Evolutionary conservation across 1,139 yeast genomes (phyloP).

Genomic region (Komagataea norvegica): DNA sequence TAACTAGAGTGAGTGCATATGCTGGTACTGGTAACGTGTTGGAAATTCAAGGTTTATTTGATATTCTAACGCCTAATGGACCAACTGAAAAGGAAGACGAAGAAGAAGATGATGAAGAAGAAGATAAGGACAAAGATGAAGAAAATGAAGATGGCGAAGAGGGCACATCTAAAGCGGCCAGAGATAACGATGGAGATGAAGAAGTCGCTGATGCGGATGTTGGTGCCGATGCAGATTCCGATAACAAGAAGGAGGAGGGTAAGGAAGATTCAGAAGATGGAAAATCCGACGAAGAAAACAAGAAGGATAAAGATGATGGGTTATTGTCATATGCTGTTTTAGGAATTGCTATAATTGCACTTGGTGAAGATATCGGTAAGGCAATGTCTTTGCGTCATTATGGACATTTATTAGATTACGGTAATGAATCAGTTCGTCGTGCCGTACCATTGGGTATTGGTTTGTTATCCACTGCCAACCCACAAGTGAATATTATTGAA

Average conservation of each 20-base stretch:
- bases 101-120: slow-evolving; percentile 40
- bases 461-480: slow-evolving; percentile 85
- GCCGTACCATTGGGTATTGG: slow-evolving; percentile 99
- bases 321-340: slow-evolving; percentile 88
- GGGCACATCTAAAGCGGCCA: slow-evolving; percentile 12
- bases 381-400: slow-evolving; percentile 97
- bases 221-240: slow-evolving; percentile 15
- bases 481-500: slow-evolving; percentile 96
- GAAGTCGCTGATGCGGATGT: slow-evolving; percentile 22
- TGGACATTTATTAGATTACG: slow-evolving; percentile 97
- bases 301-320: slow-evolving; percentile 53
- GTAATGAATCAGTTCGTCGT: slow-evolving; percentile 84
- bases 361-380: slow-evolving; percentile 98
- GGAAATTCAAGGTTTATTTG: slow-evolving; percentile 86
- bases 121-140: slow-evolving; percentile 27
- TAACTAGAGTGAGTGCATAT: slow-evolving; percentile 90
- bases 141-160: slow-evolving; percentile 20
- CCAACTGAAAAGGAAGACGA: slow-evolving; percentile 40
- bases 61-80: slow-evolving; percentile 71
- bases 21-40: slow-evolving; percentile 98
- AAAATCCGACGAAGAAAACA: slow-evolving; percentile 29
- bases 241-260: slow-evolving; percentile 14
- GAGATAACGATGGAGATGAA: slow-evolving; percentile 22
- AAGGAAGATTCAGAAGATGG: slow-evolving; percentile 29
- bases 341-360: slow-evolving; percentile 90